Base-by-base conservation (phyloP, 805 yeast genomes). In the Teunomyces funiuensis region DNA sequence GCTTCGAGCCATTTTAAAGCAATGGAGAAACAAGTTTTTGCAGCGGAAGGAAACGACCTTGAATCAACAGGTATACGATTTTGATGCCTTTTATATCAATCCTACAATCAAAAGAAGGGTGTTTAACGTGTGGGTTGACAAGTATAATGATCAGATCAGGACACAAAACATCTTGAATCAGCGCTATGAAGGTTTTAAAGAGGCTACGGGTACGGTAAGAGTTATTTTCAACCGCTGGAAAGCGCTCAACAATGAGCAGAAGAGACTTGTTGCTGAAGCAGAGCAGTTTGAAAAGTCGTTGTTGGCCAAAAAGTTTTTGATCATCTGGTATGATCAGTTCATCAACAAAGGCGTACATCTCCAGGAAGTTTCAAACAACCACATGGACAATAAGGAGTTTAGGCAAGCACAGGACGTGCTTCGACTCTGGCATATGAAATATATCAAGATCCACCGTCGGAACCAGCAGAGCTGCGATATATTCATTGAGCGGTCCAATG, bases 371-470 rank as follows among this genome's bases (percentile, higher is more conserved):
- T 63, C 63, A 4, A 65, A 67, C n/a, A 64, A 62, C 8, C 43
- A 53, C 20, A 22, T 57, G 10, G 60, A 58, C 37, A 58, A 60
- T 22, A 52, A 47, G 27, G 71, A 67, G 25, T 57, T 60, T 22
- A 48, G 38, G 11, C 51, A 40, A 28, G 54, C 53, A 14, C 53
- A 58, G 13, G 67, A 59, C 22, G 39, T 53, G 10, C 43, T 69
- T 11, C 51, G 65, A 27, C 54, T 46, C 14, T 69, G 75, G 75
- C 54, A 64, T 5, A 62, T 66, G 61, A 63, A 58, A 36, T 54
- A 57, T 34, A 59, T 66, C 34, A 66, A 61, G 43, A 54, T 46
- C 22, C 52, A 61, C 10, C 46, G 54, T n/a, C 50, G 71, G 15
- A 63, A 66, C 40, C 57, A 63, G 34, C 69, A 65, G 37, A 62